These are phyloP conservation scores for Phyllosticta citrichinensis DNA, from an alignment of 2,329 filamentous ascomycete species.

Conservation along the genomic window DNA sequence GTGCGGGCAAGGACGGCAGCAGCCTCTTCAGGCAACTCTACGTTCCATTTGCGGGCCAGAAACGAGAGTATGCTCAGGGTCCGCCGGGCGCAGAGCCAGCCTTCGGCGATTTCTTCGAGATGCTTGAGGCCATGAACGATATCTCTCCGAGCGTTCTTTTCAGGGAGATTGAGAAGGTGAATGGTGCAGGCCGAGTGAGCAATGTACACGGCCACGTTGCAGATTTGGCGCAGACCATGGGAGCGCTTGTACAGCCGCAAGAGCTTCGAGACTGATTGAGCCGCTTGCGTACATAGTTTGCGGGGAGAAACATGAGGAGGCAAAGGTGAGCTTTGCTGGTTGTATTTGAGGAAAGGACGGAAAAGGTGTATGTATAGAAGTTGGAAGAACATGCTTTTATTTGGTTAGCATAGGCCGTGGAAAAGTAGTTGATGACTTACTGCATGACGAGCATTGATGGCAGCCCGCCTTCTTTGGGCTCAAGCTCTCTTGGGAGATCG, in stretches of 20 bases:
- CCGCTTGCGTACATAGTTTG: conserved; percentile 83
- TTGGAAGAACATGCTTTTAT: conserved; percentile 86
- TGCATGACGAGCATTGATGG: conserved; percentile 78
- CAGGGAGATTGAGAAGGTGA: conserved; percentile 83
- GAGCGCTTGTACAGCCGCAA: conserved; percentile 87
- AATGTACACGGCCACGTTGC: conserved; percentile 95
- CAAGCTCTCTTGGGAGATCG: conserved; percentile 73
- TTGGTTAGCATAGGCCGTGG: conserved; percentile 15
- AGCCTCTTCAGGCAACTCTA: conserved; percentile 79
- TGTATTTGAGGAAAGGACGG: conserved; percentile 88
- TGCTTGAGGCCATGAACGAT: conserved; percentile 86
- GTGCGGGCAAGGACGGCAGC: conserved; percentile 63
- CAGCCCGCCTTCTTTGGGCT: conserved; percentile 79
- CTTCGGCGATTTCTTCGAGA: conserved; percentile 88
- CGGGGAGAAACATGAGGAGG: conserved; percentile 82
- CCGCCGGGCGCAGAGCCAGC: conserved; percentile 82
- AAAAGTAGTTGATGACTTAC: conserved; percentile 47
- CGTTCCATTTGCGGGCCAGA: conserved; percentile 78
- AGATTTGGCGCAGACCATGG: conserved; percentile 85
- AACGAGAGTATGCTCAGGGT: conserved; percentile 79
- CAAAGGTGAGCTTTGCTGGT: conserved; percentile 67
- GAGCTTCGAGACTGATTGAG: conserved; percentile 83
- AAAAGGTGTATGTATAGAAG: conserved; percentile 93
- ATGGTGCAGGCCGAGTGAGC: conserved; percentile 90
- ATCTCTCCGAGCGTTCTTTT: conserved; percentile 82